A percentile compares a stretch with the other conserved stretches of the same genome.
phyloP scores from a whole-genome alignment of 2,329 filamentous ascomycete genomes.

The Hypomyces perniciosus region DNA sequence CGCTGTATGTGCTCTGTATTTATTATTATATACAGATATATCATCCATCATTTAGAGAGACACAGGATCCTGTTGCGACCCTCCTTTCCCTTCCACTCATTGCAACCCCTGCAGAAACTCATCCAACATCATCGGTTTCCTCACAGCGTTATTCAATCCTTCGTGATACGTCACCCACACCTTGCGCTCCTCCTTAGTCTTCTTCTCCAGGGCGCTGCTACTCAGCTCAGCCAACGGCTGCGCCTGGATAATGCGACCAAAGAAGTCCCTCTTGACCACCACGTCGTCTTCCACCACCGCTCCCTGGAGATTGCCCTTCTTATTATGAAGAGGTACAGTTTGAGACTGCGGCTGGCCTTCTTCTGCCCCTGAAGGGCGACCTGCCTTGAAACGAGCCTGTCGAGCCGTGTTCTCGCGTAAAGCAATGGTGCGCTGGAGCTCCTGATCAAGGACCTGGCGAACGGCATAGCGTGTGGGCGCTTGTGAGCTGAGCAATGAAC shows the following conservation, averaged over 20 bases:
- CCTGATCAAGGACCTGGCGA: constrained; percentile 86
- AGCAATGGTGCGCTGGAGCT: constrained; percentile 68
- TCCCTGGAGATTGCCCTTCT: constrained; percentile 30
- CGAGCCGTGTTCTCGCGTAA: constrained; percentile 61
- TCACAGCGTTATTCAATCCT: constrained; percentile 85
- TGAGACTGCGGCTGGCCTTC: neutral
- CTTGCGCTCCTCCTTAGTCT: constrained; percentile 44
- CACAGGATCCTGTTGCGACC: neutral
- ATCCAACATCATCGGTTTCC: constrained; percentile 75
- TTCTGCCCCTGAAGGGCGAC: constrained; percentile 25
- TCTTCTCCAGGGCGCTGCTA: constrained; percentile 29
- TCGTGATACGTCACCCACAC: constrained; percentile 90
- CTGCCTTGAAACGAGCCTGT: constrained; percentile 58
- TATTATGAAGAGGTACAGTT: constrained; percentile 11
- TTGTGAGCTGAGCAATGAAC: constrained; percentile 49
- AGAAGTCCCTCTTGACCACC: constrained; percentile 71
- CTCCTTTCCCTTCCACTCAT: constrained; percentile 4
- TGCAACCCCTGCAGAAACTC: constrained; percentile 69
- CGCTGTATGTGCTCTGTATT: no score
- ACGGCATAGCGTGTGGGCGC: constrained; percentile 85
- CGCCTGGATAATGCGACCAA: constrained; percentile 62
- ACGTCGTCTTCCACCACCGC: neutral
- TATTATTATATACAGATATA: neutral
- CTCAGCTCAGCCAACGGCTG: constrained; percentile 35
- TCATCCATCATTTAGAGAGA: neutral